Conservation (phyloP, 2,329 filamentous ascomycete species). For the Blastomyces parvus region DNA sequence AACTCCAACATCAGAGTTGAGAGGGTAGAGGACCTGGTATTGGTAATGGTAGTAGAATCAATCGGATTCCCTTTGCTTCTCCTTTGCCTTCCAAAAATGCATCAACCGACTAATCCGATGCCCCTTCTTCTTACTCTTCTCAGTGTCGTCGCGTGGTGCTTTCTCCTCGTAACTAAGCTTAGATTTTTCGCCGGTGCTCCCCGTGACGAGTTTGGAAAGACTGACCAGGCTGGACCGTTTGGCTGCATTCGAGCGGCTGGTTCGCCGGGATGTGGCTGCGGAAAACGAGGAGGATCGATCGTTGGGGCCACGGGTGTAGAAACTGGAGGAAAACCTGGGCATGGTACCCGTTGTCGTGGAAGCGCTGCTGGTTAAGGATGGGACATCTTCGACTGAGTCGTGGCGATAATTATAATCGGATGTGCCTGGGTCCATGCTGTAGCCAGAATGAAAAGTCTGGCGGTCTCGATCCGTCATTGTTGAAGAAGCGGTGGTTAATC, state of each 20-base stretch:
- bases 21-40: neutral
- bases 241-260: slow-evolving; percentile 31
- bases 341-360: slow-evolving; percentile 39
- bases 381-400: slow-evolving; percentile 41
- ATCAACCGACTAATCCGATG: slow-evolving; percentile 40
- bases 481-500: slow-evolving; percentile 31
- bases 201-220: slow-evolving; percentile 39
- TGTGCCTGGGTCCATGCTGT: slow-evolving; percentile 26
- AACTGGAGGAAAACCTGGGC: slow-evolving; percentile 36
- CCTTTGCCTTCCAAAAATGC: slow-evolving; percentile 42
- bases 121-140: slow-evolving; percentile 37
- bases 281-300: slow-evolving; percentile 40
- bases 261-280: slow-evolving; percentile 30
- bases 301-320: slow-evolving; percentile 33
- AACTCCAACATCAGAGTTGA: neutral
- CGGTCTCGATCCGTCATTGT: slow-evolving; percentile 37
- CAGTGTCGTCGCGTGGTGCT: slow-evolving; percentile 31
- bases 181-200: slow-evolving; percentile 36
- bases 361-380: slow-evolving; percentile 41
- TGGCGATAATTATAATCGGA: slow-evolving; percentile 34
- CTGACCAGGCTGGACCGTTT: slow-evolving; percentile 43
- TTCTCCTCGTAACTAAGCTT: slow-evolving; percentile 39
- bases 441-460: slow-evolving; percentile 26
- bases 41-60: neutral
- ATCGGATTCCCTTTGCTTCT: slow-evolving; percentile 28